These are phyloP conservation scores for Chytriomyces confervae DNA, from an alignment of 192 early-diverging fungal species.

Conservation along the genomic window DNA sequence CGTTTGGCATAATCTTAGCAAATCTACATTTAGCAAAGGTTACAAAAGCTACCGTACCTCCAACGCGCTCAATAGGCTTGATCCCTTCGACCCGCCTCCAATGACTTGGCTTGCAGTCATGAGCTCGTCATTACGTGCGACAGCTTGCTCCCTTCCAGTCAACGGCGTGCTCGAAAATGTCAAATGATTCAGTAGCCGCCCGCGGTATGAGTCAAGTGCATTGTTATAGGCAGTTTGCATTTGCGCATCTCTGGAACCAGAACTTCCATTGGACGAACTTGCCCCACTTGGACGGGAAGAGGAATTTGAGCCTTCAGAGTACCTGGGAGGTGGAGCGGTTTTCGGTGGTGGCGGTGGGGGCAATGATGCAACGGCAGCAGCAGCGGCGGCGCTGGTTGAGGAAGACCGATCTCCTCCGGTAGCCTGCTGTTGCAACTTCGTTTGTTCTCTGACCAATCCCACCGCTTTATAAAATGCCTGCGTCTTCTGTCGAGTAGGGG, in stretches of 20 bases:
- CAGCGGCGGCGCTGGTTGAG: background rate
- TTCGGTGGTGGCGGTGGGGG: background rate
- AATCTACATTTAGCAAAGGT: background rate
- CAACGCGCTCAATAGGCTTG: constrained; percentile 14
- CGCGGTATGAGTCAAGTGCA: constrained; percentile 30
- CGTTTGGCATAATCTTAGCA: background rate
- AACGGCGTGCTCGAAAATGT: constrained; percentile 18
- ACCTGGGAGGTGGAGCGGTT: background rate
- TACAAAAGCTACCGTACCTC: constrained; percentile 1
- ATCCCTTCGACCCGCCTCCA: background rate
- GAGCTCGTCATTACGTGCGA: constrained; percentile 31
- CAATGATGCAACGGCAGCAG: background rate
- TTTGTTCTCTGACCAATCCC: constrained; percentile 29
- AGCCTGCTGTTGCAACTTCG: background rate
- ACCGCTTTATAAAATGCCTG: constrained; percentile 26
- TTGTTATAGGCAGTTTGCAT: constrained; percentile 26
- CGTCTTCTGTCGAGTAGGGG: background rate
- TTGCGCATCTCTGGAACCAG: background rate
- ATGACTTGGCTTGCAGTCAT: constrained; percentile 17
- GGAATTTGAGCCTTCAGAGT: background rate
- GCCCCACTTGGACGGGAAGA: background rate
- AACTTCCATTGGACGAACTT: background rate
- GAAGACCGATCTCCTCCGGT: background rate
- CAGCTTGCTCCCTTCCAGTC: constrained; percentile 24
- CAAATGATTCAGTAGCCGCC: constrained; percentile 23